phyloP scores from a whole-genome alignment of 2,329 filamentous ascomycete genomes.

The Pyricularia sp. region DNA sequence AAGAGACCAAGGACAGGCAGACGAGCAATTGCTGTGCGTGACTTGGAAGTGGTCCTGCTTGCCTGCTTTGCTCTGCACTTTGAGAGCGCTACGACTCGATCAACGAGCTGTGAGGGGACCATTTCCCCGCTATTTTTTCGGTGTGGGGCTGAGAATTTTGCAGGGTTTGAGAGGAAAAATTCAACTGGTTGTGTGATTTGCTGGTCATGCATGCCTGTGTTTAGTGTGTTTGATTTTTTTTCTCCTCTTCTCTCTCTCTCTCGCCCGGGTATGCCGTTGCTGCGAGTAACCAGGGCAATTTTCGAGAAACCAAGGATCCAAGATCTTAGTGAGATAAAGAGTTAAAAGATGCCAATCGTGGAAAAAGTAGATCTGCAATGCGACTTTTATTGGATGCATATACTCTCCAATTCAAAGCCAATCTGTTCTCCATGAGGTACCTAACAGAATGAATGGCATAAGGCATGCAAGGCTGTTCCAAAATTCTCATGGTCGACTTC shows the following conservation, averaged over 20 bases:
- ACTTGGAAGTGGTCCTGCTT: not conserved
- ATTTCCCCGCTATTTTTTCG: not conserved
- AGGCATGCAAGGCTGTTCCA: not conserved
- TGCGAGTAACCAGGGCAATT: not conserved
- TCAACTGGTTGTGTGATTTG: constrained; percentile 5
- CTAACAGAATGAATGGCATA: not conserved
- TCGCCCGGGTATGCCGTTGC: not conserved
- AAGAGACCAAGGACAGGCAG: not conserved
- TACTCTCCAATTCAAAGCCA: not conserved
- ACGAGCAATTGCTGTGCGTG: not conserved
- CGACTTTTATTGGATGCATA: not conserved
- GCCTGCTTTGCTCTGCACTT: not conserved
- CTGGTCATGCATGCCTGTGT: not conserved
- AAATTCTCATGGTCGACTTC: not conserved
- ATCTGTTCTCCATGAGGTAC: not conserved
- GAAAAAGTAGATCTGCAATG: not conserved
- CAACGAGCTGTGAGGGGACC: not conserved
- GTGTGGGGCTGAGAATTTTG: constrained; percentile 6
- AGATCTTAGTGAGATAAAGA: not conserved
- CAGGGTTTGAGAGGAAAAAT: constrained; percentile 1
- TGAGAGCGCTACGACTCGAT: not conserved
- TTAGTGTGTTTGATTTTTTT: not conserved
- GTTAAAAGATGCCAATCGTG: not conserved
- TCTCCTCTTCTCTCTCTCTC: not conserved
- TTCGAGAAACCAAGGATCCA: not conserved